Conservation (phyloP, 2,329 filamentous ascomycete genomes). For the Pseudocercospora fijiensis region DNA sequence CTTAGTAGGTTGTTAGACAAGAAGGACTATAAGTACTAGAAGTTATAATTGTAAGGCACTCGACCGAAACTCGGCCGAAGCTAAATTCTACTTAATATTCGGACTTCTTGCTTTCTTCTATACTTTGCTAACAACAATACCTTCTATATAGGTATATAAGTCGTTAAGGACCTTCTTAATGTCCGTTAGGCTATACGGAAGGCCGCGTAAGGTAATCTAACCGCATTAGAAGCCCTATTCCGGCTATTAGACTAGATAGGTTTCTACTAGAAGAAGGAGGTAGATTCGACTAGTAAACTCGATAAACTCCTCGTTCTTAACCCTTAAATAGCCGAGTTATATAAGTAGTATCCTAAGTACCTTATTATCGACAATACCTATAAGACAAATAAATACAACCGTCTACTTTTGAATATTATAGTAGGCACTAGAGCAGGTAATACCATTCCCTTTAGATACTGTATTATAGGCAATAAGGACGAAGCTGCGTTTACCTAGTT, state of each 20-base stretch:
- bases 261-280: neutral
- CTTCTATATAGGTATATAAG: neutral
- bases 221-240: neutral
- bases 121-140: neutral
- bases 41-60: too few species aligned
- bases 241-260: neutral
- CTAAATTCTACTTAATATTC: too few species aligned
- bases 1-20: neutral
- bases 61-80: neutral
- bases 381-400: too few species aligned
- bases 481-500: neutral
- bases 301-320: neutral
- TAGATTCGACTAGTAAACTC: too few species aligned
- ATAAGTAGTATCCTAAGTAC: too few species aligned
- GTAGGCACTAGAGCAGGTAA: too few species aligned
- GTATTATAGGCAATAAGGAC: neutral
- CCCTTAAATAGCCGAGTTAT: neutral
- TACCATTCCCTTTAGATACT: neutral
- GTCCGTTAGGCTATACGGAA: neutral
- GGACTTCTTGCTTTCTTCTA: neutral
- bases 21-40: too few species aligned
- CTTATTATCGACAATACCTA: too few species aligned
- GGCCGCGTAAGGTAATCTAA: neutral
- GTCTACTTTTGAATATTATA: too few species aligned
- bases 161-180: neutral